A percentile compares a stretch with the other conserved stretches of the same genome.
phyloP scores from a whole-genome alignment of 2,329 filamentous ascomycete genomes.

The Aureobasidium musti region DNA sequence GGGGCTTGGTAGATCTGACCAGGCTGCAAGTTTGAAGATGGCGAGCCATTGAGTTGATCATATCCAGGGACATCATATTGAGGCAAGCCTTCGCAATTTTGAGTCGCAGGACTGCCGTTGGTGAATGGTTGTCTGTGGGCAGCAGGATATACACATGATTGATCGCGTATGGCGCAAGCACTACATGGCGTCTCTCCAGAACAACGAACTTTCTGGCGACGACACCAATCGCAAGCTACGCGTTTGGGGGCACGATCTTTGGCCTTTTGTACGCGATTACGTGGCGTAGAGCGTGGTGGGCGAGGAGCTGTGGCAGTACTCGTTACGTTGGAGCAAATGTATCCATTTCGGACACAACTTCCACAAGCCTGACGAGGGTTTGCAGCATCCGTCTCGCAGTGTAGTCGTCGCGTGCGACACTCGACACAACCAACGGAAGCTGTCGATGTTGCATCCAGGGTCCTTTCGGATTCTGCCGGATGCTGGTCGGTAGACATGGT shows the following conservation, averaged over 20 bases:
- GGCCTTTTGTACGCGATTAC: constrained; percentile 1
- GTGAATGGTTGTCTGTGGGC: neutral
- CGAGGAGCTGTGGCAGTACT: constrained; percentile 4
- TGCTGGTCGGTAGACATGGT: constrained; percentile 17
- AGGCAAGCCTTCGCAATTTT: neutral
- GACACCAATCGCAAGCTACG: constrained; percentile 21
- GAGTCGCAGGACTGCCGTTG: neutral
- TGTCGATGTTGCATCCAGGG: neutral
- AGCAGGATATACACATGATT: constrained; percentile 8
- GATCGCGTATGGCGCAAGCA: constrained; percentile 10
- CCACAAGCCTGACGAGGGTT: constrained; percentile 21
- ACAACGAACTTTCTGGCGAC: constrained; percentile 20
- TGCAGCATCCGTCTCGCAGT: constrained; percentile 11
- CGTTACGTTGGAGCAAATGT: constrained; percentile 22
- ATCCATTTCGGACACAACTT: constrained; percentile 17
- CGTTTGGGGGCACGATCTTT: constrained; percentile 4
- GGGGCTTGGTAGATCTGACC: constrained; percentile 11
- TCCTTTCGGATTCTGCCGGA: constrained; percentile 16
- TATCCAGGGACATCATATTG: constrained; percentile 8
- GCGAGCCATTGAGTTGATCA: neutral
- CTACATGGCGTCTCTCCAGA: constrained; percentile 12
- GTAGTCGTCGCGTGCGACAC: constrained; percentile 20
- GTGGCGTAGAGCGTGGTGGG: neutral
- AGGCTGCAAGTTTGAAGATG: neutral
- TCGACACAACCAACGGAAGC: constrained; percentile 20